These are phyloP conservation scores for Alternaria arbusti DNA, from an alignment of 2,329 filamentous ascomycete genomes.

Conservation along the genomic window DNA sequence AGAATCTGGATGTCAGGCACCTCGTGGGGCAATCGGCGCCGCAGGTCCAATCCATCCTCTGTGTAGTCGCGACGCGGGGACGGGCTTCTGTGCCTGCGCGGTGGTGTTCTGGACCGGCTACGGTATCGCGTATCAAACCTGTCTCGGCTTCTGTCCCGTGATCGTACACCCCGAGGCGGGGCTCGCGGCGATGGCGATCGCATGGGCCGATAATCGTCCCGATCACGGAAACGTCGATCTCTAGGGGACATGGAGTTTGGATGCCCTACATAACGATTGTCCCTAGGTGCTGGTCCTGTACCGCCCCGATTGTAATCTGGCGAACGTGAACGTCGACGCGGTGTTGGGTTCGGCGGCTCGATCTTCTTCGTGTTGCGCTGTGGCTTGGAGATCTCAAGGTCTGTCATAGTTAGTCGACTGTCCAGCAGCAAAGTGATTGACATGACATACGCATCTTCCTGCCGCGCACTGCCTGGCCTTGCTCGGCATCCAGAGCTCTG, in stretches of 20 bases:
- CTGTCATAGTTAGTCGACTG: constrained; percentile 56
- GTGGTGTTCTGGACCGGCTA: constrained; percentile 71
- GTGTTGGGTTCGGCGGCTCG: constrained; percentile 40
- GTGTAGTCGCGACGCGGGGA: constrained; percentile 66
- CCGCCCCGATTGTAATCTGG: constrained; percentile 63
- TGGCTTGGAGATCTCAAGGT: constrained; percentile 87
- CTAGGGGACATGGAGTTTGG: constrained; percentile 50
- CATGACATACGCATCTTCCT: constrained; percentile 83
- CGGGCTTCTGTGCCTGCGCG: constrained; percentile 70
- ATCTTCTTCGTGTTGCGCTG: constrained; percentile 78
- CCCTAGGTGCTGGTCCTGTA: constrained; percentile 55
- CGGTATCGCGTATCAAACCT: constrained; percentile 58
- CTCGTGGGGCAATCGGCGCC: constrained; percentile 73
- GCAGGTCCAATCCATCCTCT: constrained; percentile 70
- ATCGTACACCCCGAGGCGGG: constrained; percentile 44
- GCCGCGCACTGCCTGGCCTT: constrained; percentile 83
- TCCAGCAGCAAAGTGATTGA: background rate
- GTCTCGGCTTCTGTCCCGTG: constrained; percentile 51
- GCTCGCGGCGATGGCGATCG: constrained; percentile 56
- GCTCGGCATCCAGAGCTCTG: constrained; percentile 75
- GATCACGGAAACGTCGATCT: constrained; percentile 61
- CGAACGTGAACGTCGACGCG: constrained; percentile 65
- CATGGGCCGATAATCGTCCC: constrained; percentile 64
- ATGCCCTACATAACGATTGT: constrained; percentile 47
- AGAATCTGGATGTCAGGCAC: constrained; percentile 92